Conservation (phyloP, 148 eudicot species). For the Bassia scoparia region DNA sequence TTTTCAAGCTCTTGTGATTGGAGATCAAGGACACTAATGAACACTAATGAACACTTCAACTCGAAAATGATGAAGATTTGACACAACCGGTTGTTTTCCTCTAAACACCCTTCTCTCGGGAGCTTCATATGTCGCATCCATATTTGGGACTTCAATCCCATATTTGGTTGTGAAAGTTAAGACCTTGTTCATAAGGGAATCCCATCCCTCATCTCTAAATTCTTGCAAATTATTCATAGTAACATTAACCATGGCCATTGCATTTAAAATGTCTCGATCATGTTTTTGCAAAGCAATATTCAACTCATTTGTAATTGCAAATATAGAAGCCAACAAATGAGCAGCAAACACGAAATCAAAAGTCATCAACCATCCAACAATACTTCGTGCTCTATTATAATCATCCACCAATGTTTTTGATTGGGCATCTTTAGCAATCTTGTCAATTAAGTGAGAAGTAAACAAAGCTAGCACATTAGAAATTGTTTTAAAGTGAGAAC, state of each 20-base stretch:
- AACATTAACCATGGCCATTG: background rate
- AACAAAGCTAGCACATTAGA: background rate
- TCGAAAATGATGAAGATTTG: too few relatives aligned
- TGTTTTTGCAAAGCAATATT: conserved; percentile 1
- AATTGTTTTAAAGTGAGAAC: background rate
- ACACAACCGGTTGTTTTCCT: background rate
- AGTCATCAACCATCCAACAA: background rate
- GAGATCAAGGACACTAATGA: too few relatives aligned
- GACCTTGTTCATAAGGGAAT: background rate
- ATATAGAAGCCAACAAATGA: background rate
- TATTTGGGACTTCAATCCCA: background rate
- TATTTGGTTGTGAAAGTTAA: background rate
- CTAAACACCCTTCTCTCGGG: background rate
- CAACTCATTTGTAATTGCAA: background rate
- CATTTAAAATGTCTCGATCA: too few relatives aligned
- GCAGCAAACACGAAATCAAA: conserved; percentile 2
- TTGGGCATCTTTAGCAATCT: background rate
- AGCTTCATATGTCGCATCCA: background rate
- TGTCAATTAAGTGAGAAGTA: background rate
- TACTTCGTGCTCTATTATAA: background rate
- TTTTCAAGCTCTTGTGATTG: too few relatives aligned
- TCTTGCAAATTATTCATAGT: background rate
- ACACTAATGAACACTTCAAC: too few relatives aligned
- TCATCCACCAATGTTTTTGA: too few relatives aligned
- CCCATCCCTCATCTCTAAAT: background rate